phyloP scores from a whole-genome alignment of 352 stramenopile genomes.

The Phytophthora crassamura region DNA sequence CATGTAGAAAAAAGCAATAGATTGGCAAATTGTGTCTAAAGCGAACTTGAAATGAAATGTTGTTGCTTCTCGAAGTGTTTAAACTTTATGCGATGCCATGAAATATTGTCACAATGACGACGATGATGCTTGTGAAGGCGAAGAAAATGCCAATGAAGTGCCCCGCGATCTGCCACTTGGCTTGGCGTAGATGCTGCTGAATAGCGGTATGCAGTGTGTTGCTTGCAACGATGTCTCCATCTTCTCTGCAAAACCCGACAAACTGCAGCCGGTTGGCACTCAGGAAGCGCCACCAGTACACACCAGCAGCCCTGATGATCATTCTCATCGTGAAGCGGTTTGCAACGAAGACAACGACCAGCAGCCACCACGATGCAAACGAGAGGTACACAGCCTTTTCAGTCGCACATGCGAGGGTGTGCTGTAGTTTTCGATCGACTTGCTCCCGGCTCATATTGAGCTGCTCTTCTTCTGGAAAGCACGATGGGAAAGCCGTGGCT shows the following conservation, averaged over 20 bases:
- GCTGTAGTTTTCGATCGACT: constrained; percentile 41
- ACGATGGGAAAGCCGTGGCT: constrained; percentile 27
- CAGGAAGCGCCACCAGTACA: constrained; percentile 68
- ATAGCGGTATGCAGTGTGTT: constrained; percentile 47
- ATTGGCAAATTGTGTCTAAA: not conserved
- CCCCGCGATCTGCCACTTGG: constrained; percentile 50
- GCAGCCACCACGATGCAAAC: constrained; percentile 67
- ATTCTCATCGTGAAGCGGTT: constrained; percentile 57
- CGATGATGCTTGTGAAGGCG: constrained; percentile 18
- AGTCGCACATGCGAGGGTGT: constrained; percentile 50
- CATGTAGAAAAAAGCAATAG: constrained; percentile 52
- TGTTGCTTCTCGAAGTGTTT: too few species aligned
- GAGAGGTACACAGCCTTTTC: constrained; percentile 72
- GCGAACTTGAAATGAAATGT: too few species aligned
- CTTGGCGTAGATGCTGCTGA: constrained; percentile 41
- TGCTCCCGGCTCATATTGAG: constrained; percentile 13
- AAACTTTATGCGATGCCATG: not conserved
- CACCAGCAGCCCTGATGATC: constrained; percentile 47
- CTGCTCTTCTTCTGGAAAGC: constrained; percentile 25
- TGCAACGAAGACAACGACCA: constrained; percentile 51
- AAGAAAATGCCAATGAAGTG: constrained; percentile 43
- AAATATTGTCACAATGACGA: constrained; percentile 26
- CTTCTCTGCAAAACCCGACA: constrained; percentile 60
- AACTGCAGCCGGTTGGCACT: constrained; percentile 62
- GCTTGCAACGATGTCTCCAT: constrained; percentile 46